These are phyloP conservation scores for Talaromyces piceae DNA, from an alignment of 2,329 filamentous ascomycete species.

Conservation along the genomic window DNA sequence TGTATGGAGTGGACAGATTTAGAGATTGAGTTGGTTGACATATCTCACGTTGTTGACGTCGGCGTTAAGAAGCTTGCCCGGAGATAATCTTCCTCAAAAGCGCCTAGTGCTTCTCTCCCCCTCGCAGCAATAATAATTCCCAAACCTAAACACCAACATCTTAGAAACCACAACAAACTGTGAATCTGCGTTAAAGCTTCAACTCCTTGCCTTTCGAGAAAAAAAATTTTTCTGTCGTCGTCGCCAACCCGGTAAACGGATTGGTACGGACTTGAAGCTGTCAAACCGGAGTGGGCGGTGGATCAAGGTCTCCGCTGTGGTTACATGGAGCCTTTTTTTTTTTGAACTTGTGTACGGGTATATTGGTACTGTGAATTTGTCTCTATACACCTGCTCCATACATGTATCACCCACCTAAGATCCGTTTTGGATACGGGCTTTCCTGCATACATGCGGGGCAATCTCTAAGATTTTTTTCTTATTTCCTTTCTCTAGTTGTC, in stretches of 20 bases:
- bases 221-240: not conserved
- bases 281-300: not conserved
- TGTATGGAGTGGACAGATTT: not conserved
- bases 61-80: not conserved
- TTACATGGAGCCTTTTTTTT: too few relatives aligned
- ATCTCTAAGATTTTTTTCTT: too few relatives aligned
- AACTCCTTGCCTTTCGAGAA: not conserved
- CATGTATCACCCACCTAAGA: too few relatives aligned
- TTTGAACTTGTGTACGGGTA: too few relatives aligned
- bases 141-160: too few relatives aligned
- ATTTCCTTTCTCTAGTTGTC: too few relatives aligned
- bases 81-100: not conserved
- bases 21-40: not conserved
- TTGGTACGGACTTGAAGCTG: not conserved
- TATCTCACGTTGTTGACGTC: not conserved
- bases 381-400: too few relatives aligned
- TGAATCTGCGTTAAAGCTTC: too few relatives aligned
- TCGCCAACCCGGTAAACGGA: constrained; percentile 8
- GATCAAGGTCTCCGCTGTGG: not conserved
- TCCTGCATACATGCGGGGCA: too few relatives aligned
- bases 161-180: too few relatives aligned
- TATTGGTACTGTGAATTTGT: too few relatives aligned
- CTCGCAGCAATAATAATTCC: not conserved
- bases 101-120: not conserved
- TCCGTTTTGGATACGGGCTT: too few relatives aligned